phyloP scores from a whole-genome alignment of 176 grass and related monocot species.

The Chloris gayana region DNA sequence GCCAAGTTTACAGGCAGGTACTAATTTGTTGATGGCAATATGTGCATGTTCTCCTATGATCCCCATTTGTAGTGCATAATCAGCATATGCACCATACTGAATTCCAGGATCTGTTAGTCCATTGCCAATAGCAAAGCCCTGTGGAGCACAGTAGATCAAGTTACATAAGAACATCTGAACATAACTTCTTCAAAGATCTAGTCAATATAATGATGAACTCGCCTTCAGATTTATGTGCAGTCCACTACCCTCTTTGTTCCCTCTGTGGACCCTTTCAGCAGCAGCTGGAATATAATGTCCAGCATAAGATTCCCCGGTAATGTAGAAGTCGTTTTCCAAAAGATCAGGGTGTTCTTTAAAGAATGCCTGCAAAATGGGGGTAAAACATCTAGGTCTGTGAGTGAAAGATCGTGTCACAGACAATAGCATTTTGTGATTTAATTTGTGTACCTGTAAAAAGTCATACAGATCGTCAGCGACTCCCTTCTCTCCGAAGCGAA shows the following conservation, averaged over 20 bases:
- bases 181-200: not conserved
- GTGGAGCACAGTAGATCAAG: not conserved
- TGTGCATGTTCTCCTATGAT: not conserved
- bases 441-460: conserved; percentile 1
- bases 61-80: conserved; percentile 5
- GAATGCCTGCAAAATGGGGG: conserved; percentile 1
- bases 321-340: conserved; percentile 1
- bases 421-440: not conserved
- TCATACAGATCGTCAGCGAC: conserved; percentile 15
- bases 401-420: not conserved
- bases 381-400: not conserved
- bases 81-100: conserved; percentile 5
- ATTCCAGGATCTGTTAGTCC: conserved; percentile 1
- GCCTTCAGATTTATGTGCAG: conserved; percentile 4
- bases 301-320: conserved; percentile 3
- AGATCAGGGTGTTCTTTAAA: conserved; percentile 1
- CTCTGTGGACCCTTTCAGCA: not conserved
- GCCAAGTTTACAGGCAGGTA: conserved; percentile 11
- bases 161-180: not conserved
- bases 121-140: conserved; percentile 14
- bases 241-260: not conserved
- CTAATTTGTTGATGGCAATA: not conserved
- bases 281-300: conserved; percentile 6
- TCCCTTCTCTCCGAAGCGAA: conserved; percentile 23
- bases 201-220: not conserved